These are phyloP conservation scores for Haematococcus lacustris DNA, from an alignment of 139 green algal species.

Conservation along the genomic window DNA sequence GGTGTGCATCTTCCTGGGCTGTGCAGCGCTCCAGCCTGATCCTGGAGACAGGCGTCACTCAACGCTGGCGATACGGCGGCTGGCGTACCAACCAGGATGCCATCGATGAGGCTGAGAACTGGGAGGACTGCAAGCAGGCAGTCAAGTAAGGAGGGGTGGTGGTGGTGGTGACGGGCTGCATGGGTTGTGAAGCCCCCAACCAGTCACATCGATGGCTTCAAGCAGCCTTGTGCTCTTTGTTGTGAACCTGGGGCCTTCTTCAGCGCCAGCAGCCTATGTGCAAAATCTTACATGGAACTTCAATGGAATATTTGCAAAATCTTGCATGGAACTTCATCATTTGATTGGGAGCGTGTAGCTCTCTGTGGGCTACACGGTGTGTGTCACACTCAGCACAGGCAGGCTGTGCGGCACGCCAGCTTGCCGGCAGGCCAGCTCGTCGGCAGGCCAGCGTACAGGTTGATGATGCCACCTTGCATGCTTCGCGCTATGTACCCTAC, in stretches of 20 bases:
- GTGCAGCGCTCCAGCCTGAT: conserved; percentile 68
- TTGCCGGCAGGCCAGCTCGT: background rate
- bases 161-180: background rate
- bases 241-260: background rate
- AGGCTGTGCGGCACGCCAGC: background rate
- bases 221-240: background rate
- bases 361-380: background rate
- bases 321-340: background rate
- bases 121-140: conserved; percentile 83
- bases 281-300: background rate
- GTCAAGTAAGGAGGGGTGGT: conserved; percentile 50
- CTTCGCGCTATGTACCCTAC: too few relatives aligned
- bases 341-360: background rate
- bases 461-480: background rate
- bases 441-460: background rate
- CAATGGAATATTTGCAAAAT: background rate
- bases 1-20: too few relatives aligned
- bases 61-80: conserved; percentile 83
- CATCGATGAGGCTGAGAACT: conserved; percentile 75
- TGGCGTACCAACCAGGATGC: conserved; percentile 69
- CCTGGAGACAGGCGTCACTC: conserved; percentile 90
- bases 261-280: background rate
- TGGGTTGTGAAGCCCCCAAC: background rate
- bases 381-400: too few relatives aligned
- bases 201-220: background rate